Percentiles rank a stretch among this genome's conserved stretches.
Conservation (phyloP, 176 grass and related monocot genomes). For the Hordeum marinum region DNA sequence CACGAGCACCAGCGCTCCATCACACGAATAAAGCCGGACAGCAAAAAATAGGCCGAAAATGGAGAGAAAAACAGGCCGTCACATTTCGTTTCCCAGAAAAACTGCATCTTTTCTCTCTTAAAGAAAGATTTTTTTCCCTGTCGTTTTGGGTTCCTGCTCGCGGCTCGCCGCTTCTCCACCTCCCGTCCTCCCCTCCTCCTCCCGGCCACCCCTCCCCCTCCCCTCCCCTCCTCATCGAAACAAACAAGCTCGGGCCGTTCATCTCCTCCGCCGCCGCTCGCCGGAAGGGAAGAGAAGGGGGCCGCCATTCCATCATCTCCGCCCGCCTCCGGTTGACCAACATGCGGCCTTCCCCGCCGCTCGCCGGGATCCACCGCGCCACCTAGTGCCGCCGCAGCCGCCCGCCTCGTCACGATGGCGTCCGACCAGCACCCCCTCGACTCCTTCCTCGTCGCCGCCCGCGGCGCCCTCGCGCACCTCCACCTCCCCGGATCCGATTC, state of each 20-base stretch:
- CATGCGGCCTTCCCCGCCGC: slow-evolving; percentile 6
- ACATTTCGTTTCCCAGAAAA: neutral
- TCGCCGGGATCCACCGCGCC: slow-evolving; percentile 6
- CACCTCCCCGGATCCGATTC: slow-evolving; percentile 33
- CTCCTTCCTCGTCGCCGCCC: slow-evolving; percentile 24
- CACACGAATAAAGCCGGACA: neutral
- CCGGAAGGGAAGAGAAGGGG: neutral
- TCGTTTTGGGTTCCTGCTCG: slow-evolving; percentile 12
- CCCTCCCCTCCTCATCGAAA: neutral
- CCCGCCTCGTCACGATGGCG: slow-evolving; percentile 13
- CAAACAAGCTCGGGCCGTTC: neutral
- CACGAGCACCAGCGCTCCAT: neutral
- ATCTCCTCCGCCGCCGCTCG: neutral
- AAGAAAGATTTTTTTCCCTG: neutral
- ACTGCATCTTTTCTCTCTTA: neutral
- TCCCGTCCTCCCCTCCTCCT: slow-evolving; percentile 20
- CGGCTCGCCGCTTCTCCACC: slow-evolving; percentile 37
- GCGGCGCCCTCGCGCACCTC: slow-evolving; percentile 24
- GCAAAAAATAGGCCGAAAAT: neutral
- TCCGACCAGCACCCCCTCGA: slow-evolving; percentile 30
- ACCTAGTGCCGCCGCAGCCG: neutral
- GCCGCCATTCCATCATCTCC: neutral
- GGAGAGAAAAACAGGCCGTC: neutral
- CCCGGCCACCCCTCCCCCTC: neutral
- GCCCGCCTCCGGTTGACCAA: neutral